Evolutionary conservation across 148 eudicot species (phyloP), one percentile per base, ranked within the genome.

Genomic region (Silene uniflora): DNA sequence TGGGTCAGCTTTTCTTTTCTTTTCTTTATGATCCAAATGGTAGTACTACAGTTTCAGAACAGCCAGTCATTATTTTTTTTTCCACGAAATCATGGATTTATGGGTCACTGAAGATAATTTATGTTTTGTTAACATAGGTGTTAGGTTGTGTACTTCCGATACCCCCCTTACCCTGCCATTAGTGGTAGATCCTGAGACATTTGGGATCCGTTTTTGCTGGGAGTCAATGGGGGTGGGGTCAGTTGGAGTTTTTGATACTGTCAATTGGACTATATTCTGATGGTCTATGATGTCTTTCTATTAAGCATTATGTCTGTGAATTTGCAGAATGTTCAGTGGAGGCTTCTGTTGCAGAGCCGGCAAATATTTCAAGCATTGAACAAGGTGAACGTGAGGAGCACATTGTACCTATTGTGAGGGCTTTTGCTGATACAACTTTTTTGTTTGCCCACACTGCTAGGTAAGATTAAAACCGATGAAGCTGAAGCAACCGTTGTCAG

Each of bases 401-500:
- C 63, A 61, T 42, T 55, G 79, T 64, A 44, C 22, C 67, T 14
- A 21, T 21, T 52, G 72, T 44, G 75, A 71, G 72, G 65, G 59
- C 44, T 71, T 16, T 46, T 55, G 69, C 54, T 76, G 73, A 76
- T 76, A 44, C 76, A 71, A 58, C 69, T 27, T 21, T 78, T 72
- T 72, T 76, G 11, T 74, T 76, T 52, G 6, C 61, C 62, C 42
- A 29, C 72, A 7, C 11, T 71, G 67, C 74, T 46, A 76, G 80
- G 74, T 73, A 72, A 59, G 47, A 29, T 59, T 35, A 44, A 49
- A 72, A 67, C 60, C 67, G 69, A 19, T 67, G 74, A 59, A 76
- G 80, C 77, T 81, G 80, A 76, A 67, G 83, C 25, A 32, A 25
- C 52, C 63, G 62, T 62, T 9, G 76, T 35, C 61, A 58, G 19